Evolutionary conservation across 257 asterid species (phyloP).

Genomic region (Primulina huaijiensis): DNA sequence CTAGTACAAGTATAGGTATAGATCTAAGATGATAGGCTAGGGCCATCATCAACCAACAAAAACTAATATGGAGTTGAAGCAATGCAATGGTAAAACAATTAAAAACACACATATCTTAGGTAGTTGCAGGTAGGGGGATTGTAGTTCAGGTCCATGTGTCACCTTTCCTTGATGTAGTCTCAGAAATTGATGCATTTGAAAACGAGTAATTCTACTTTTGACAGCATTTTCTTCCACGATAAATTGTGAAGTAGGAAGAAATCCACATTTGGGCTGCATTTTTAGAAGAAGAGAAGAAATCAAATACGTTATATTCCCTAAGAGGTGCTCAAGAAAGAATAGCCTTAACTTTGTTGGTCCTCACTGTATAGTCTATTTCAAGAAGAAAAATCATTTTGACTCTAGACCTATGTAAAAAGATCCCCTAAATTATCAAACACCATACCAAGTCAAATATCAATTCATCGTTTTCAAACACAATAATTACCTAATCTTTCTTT

Average conservation of each 20-base stretch:
- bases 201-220: slow-evolving; percentile 68
- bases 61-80: slow-evolving; percentile 10
- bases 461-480: too few species aligned
- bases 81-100: slow-evolving; percentile 15
- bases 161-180: slow-evolving; percentile 74
- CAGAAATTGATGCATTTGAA: slow-evolving; percentile 87
- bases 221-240: slow-evolving; percentile 63
- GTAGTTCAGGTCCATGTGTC: slow-evolving; percentile 8
- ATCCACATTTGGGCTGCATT: slow-evolving; percentile 90
- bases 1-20: not conserved
- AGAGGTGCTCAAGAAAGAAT: slow-evolving; percentile 16
- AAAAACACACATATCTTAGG: not conserved
- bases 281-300: slow-evolving; percentile 23
- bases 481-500: not conserved
- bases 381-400: not conserved
- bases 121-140: not conserved
- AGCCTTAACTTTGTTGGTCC: not conserved
- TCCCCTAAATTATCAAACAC: not conserved
- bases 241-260: slow-evolving; percentile 73
- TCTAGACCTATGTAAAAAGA: too few species aligned
- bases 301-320: slow-evolving; percentile 10
- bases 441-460: not conserved
- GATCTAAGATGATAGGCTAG: slow-evolving; percentile 13
- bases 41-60: not conserved
- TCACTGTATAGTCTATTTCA: not conserved